Evolutionary conservation across 352 stramenopile genomes (phyloP).

Genomic region (Pythium guiyangense): DNA sequence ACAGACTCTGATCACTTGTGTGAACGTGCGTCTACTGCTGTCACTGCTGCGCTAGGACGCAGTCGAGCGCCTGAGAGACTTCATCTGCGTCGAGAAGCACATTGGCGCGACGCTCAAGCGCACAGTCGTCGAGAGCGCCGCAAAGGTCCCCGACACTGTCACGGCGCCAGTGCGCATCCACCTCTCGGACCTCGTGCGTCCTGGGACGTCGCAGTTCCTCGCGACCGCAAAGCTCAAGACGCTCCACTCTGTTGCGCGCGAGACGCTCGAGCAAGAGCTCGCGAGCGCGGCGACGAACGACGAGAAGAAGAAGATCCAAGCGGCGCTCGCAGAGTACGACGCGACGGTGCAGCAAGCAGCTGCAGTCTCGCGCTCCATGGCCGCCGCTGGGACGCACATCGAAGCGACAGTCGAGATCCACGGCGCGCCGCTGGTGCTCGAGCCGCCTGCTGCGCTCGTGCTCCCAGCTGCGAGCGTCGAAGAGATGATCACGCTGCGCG

Average conservation of each 20-base stretch:
- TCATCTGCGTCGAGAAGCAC: conserved; percentile 44
- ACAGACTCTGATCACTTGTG: background rate
- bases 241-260: conserved; percentile 28
- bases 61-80: conserved; percentile 36
- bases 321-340: conserved; percentile 62
- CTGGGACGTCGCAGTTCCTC: conserved; percentile 21
- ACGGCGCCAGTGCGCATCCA: conserved; percentile 28
- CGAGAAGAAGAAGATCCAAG: conserved; percentile 74
- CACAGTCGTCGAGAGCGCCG: conserved; percentile 19
- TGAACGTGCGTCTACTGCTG: background rate
- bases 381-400: conserved; percentile 21
- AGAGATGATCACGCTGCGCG: conserved; percentile 46
- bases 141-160: conserved; percentile 26
- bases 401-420: conserved; percentile 28
- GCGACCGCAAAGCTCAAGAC: conserved; percentile 13
- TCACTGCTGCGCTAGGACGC: conserved; percentile 21
- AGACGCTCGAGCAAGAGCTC: conserved; percentile 57
- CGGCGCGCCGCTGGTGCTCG: conserved; percentile 28
- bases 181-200: conserved; percentile 27
- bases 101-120: conserved; percentile 29
- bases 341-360: conserved; percentile 18
- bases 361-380: conserved; percentile 20
- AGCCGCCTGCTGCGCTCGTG: conserved; percentile 24
- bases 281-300: conserved; percentile 43
- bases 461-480: conserved; percentile 27